Conservation (phyloP, 2,329 filamentous ascomycete genomes). For the Dryadomyces quercivorus region DNA sequence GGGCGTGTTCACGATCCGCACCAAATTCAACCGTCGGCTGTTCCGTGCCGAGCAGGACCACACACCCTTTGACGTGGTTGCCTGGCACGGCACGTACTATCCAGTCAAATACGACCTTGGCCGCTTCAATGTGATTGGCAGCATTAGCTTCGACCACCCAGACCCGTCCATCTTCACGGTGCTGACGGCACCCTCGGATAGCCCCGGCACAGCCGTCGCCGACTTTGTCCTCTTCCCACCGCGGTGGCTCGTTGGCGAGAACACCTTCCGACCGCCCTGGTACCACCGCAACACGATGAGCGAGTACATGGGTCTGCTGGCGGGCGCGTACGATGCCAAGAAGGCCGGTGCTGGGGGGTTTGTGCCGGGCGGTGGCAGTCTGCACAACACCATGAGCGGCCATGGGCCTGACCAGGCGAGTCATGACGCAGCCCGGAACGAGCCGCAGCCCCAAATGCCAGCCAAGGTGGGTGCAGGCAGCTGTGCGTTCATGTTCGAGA, state of each 20-base stretch:
- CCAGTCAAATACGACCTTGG: slow-evolving; percentile 75
- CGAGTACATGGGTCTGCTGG: slow-evolving; percentile 52
- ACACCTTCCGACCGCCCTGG: slow-evolving; percentile 61
- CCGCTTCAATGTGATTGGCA: slow-evolving; percentile 63
- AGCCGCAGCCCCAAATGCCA: slow-evolving; percentile 33
- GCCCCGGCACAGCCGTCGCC: slow-evolving; percentile 50
- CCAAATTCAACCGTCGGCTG: slow-evolving; percentile 56
- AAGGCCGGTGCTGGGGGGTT: slow-evolving; percentile 43
- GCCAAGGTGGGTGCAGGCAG: slow-evolving; percentile 46
- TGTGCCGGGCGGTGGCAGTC: slow-evolving; percentile 43
- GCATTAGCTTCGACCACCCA: slow-evolving; percentile 63
- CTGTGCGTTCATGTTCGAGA: slow-evolving; percentile 60
- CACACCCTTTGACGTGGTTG: slow-evolving; percentile 64
- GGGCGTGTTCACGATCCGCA: slow-evolving; percentile 40
- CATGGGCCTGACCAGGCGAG: slow-evolving; percentile 49
- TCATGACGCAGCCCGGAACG: slow-evolving; percentile 42
- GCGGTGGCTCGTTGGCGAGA: slow-evolving; percentile 55
- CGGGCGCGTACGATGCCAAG: slow-evolving; percentile 51
- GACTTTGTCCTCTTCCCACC: slow-evolving; percentile 66
- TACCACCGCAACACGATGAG: slow-evolving; percentile 59
- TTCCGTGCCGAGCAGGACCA: slow-evolving; percentile 56
- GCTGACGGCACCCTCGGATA: slow-evolving; percentile 48
- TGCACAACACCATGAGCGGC: slow-evolving; percentile 63
- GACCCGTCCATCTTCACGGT: slow-evolving; percentile 71
- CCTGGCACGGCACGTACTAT: slow-evolving; percentile 71